phyloP scores from a whole-genome alignment of 2,329 filamentous ascomycete genomes.

The Diaporthe velutina region DNA sequence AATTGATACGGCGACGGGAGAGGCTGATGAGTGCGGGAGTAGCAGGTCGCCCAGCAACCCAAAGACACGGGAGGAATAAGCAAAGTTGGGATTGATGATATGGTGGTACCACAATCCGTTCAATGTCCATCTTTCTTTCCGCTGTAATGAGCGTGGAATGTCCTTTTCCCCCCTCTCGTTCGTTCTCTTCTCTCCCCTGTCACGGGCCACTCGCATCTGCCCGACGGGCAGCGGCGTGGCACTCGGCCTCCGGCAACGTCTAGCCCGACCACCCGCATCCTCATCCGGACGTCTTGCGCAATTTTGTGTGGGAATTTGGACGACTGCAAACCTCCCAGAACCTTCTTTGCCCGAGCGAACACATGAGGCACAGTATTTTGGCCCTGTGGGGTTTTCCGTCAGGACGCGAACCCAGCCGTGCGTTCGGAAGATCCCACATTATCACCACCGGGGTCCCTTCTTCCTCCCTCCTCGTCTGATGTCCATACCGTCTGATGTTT shows the following conservation, averaged over 20 bases:
- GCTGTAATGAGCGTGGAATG: neutral
- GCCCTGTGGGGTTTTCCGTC: neutral
- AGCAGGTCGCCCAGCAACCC: neutral
- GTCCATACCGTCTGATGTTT: neutral
- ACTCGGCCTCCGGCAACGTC: conserved; percentile 3
- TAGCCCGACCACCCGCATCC: neutral
- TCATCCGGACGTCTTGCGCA: neutral
- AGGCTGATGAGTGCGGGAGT: neutral
- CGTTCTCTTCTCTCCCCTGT: neutral
- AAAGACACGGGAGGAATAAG: neutral
- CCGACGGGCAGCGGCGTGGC: neutral
- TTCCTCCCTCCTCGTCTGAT: neutral
- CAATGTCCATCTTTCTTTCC: neutral
- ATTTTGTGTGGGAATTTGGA: neutral
- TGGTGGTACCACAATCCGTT: neutral
- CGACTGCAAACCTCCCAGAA: neutral
- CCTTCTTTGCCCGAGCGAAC: neutral
- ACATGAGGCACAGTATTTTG: neutral
- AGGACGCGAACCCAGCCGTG: too few species aligned
- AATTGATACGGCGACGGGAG: neutral
- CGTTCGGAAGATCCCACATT: neutral
- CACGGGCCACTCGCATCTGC: conserved; percentile 5
- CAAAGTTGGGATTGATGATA: neutral
- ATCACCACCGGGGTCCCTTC: neutral
- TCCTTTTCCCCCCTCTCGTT: neutral